Evolutionary conservation across 139 green algal species (phyloP).

Genomic region (Chlamydomonas incerta): DNA sequence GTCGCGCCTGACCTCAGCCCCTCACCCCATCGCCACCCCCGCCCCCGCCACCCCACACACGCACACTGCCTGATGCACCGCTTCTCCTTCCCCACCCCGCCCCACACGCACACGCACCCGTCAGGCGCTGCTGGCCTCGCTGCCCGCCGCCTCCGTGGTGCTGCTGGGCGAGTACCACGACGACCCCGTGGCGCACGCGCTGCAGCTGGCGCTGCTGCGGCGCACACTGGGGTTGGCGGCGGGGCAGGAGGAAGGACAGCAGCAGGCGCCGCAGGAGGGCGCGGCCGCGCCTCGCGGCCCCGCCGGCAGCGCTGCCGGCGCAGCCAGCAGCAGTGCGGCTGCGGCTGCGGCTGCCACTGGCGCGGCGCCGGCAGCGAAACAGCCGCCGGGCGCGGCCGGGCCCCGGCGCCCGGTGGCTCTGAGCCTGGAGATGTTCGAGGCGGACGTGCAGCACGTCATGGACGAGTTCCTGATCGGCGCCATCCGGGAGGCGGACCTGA

Average conservation of each 20-base stretch:
- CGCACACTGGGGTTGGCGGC: not conserved
- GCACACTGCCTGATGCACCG: too few species aligned
- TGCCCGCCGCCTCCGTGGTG: conserved; percentile 5
- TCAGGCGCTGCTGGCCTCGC: too few species aligned
- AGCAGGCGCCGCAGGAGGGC: too few species aligned
- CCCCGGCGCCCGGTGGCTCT: conserved; percentile 37
- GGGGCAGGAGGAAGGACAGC: too few species aligned
- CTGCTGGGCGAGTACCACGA: conserved; percentile 62
- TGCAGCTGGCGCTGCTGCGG: conserved; percentile 48
- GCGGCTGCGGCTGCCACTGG: not conserved
- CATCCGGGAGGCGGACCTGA: conserved; percentile 48
- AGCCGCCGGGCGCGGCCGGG: not conserved
- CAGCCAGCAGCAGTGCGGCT: not conserved
- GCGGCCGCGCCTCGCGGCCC: too few species aligned
- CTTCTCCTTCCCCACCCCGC: too few species aligned
- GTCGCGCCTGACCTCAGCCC: too few species aligned
- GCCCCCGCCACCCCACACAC: too few species aligned
- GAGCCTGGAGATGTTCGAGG: conserved; percentile 71
- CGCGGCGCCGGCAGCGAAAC: not conserved
- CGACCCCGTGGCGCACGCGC: conserved; percentile 52
- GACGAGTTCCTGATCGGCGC: conserved; percentile 56
- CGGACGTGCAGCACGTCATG: conserved; percentile 63
- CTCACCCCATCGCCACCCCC: too few species aligned
- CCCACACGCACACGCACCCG: too few species aligned
- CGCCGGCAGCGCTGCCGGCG: not conserved